Evolutionary conservation across 305 asterid species (phyloP).

Genomic region (Striga hermonthica): DNA sequence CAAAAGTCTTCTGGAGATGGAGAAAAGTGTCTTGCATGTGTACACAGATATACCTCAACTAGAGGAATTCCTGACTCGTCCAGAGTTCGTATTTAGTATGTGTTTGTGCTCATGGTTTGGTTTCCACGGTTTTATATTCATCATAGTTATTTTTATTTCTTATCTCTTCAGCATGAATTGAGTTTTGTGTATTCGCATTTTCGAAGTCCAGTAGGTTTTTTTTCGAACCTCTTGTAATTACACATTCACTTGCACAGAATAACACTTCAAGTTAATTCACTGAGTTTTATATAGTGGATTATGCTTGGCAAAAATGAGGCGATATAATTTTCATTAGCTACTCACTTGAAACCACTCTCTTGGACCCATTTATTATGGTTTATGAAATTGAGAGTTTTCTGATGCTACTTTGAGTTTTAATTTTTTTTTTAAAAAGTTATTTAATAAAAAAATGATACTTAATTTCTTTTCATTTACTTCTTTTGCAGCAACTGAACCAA

Average conservation of each 20-base stretch:
- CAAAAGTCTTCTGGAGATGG: conserved; percentile 41
- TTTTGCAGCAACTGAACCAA: conserved; percentile 77
- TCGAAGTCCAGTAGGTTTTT: conserved; percentile 23
- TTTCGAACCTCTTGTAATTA: conserved; percentile 9
- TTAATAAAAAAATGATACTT: neutral
- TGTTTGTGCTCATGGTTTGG: conserved; percentile 23
- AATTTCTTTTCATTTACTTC: conserved; percentile 27
- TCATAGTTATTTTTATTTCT: conserved; percentile 21
- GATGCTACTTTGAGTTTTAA: conserved; percentile 24
- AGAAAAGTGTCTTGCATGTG: conserved; percentile 63
- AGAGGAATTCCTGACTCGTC: conserved; percentile 80
- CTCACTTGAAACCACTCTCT: conserved; percentile 13
- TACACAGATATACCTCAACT: conserved; percentile 86
- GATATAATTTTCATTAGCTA: conserved; percentile 4
- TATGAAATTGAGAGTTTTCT: conserved; percentile 23
- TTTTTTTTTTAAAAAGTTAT: neutral
- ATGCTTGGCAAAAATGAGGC: conserved; percentile 17
- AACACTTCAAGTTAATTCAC: conserved; percentile 19
- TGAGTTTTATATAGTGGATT: conserved; percentile 17
- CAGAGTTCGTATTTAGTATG: conserved; percentile 80
- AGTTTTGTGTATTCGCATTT: conserved; percentile 9
- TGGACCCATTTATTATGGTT: conserved; percentile 16
- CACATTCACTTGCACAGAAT: neutral
- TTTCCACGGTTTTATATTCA: conserved; percentile 7
- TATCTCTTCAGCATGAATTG: conserved; percentile 11